Conservation (phyloP, 108 stramenopile genomes). For the Aureococcus anophagefferens region DNA sequence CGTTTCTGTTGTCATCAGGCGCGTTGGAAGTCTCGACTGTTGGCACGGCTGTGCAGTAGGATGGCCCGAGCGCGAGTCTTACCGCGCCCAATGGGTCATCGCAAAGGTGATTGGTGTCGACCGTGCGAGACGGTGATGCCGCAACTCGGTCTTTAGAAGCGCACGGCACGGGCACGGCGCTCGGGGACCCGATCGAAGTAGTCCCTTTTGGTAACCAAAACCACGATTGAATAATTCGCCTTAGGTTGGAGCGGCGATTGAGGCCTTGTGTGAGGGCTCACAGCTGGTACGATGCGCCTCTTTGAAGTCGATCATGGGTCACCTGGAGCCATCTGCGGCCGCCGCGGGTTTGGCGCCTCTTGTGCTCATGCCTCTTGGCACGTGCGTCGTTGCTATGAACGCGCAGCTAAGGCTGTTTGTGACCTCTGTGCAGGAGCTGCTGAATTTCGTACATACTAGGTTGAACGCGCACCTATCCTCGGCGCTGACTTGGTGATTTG, state of each 20-base stretch:
- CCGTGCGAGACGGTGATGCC: neutral
- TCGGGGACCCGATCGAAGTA: slow-evolving; percentile 2
- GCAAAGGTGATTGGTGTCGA: slow-evolving; percentile 18
- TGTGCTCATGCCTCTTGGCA: no score
- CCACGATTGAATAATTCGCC: neutral
- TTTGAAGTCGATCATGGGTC: neutral
- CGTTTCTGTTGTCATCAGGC: no score
- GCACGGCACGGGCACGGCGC: slow-evolving; percentile 32
- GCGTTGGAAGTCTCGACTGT: no score
- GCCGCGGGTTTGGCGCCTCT: neutral
- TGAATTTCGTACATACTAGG: no score
- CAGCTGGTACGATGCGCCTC: neutral
- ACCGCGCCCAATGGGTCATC: slow-evolving; percentile 40
- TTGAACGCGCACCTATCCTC: no score
- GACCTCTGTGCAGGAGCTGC: no score
- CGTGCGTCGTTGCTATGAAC: no score
- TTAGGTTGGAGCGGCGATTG: neutral
- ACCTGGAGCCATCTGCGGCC: neutral
- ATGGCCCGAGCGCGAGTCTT: slow-evolving; percentile 34
- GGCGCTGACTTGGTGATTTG: no score
- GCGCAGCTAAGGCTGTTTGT: no score
- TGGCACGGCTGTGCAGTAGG: slow-evolving; percentile 36
- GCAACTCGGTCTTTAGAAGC: slow-evolving; percentile 5
- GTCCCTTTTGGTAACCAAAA: no score
- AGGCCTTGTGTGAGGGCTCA: no score